Evolutionary conservation across 2,329 filamentous ascomycete species (phyloP).

Genomic region (Fusarium fujikuroi): DNA sequence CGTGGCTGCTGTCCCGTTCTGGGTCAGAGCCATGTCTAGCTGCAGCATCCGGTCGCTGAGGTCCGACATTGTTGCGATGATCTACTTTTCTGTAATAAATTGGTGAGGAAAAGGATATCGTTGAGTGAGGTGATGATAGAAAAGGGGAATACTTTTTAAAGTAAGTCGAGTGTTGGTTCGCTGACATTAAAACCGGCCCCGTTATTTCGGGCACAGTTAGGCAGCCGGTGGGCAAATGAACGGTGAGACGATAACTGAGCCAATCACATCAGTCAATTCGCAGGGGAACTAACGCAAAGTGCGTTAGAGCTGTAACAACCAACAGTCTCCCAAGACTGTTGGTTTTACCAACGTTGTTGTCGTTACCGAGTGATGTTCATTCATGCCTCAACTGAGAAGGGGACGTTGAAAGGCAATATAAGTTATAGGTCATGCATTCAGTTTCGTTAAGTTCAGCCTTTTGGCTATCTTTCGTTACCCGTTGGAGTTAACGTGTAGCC

Average conservation of each 20-base stretch:
- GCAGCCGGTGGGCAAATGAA: background rate
- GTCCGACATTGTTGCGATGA: background rate
- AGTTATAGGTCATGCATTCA: background rate
- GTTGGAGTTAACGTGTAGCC: no score
- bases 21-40: slow-evolving; percentile 12
- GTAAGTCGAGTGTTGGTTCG: background rate
- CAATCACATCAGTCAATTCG: fast-evolving
- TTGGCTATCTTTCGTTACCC: fast-evolving
- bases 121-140: background rate
- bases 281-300: background rate
- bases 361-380: background rate
- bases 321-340: background rate
- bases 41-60: background rate
- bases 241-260: fast-evolving
- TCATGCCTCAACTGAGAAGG: background rate
- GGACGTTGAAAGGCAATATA: background rate
- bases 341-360: background rate
- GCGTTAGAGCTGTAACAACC: background rate
- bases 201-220: slow-evolving; percentile 1
- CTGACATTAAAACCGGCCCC: background rate
- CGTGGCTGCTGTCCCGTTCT: slow-evolving; percentile 3
- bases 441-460: fast-evolving
- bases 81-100: fast-evolving
- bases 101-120: no score
- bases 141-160: background rate